phyloP scores from a whole-genome alignment of 1,284 basidiomycete genomes.

The Cutaneotrichosporon cutaneum region DNA sequence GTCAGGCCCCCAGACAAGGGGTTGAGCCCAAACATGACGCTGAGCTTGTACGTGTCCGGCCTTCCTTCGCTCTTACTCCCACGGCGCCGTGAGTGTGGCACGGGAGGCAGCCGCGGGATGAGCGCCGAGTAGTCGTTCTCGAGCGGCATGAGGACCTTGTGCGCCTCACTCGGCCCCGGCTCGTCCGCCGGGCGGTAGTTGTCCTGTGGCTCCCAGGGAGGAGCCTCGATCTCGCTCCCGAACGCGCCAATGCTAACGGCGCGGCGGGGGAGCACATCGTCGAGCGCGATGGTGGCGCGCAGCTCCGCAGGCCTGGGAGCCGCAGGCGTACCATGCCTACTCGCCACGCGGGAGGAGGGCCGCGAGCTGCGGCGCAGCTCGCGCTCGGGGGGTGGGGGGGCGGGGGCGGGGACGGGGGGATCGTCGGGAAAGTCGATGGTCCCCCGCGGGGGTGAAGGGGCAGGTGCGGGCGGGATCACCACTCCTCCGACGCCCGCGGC shows the following conservation, averaged over 20 bases:
- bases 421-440: conserved; percentile 44
- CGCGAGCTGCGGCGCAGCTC: neutral
- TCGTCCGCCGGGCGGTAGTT: conserved; percentile 38
- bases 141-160: conserved; percentile 40
- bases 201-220: conserved; percentile 41
- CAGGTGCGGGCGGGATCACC: conserved; percentile 34
- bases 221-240: conserved; percentile 20
- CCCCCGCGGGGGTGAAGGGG: conserved; percentile 35
- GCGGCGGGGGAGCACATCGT: conserved; percentile 19
- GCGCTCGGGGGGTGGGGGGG: neutral
- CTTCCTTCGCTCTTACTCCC: conserved; percentile 31
- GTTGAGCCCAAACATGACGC: conserved; percentile 38
- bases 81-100: conserved; percentile 30
- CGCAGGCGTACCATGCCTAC: conserved; percentile 16
- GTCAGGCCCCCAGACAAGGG: conserved; percentile 38
- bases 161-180: conserved; percentile 23
- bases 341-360: conserved; percentile 9
- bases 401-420: conserved; percentile 6
- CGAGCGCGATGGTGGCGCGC: conserved; percentile 13
- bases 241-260: conserved; percentile 14
- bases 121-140: conserved; percentile 35
- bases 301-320: neutral
- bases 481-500: conserved; percentile 32
- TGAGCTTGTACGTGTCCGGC: conserved; percentile 40
- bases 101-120: conserved; percentile 38